Conservation (phyloP, 345 rosid species). For the Trapa incisa region DNA sequence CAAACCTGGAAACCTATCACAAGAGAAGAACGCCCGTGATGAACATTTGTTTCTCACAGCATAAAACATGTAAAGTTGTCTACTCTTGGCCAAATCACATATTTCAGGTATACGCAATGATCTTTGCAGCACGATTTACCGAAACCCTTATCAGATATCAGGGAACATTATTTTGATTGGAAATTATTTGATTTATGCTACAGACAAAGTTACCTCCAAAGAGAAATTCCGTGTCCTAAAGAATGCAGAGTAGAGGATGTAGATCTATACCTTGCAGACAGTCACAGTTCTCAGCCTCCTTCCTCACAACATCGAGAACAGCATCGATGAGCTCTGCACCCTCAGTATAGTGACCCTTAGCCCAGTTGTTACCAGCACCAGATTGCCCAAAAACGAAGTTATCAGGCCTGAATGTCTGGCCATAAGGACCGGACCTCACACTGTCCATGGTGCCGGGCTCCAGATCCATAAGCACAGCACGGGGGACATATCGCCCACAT, state of each 20-base stretch:
- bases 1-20: conserved; percentile 19
- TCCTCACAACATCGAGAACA: conserved; percentile 26
- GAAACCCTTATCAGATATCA: background rate
- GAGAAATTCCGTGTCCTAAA: background rate
- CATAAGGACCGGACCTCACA: conserved; percentile 19
- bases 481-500: conserved; percentile 19
- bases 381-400: conserved; percentile 24
- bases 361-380: conserved; percentile 25
- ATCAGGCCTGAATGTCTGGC: conserved; percentile 21
- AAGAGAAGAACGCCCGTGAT: background rate
- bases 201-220: background rate
- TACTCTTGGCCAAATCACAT: background rate
- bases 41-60: background rate
- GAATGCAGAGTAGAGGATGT: background rate
- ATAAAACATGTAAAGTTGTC: background rate
- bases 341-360: conserved; percentile 25
- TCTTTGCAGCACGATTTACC: too few species aligned
- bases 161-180: background rate
- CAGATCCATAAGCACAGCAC: conserved; percentile 2
- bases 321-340: conserved; percentile 26
- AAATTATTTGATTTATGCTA: background rate
- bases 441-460: conserved; percentile 18
- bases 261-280: conserved; percentile 19
- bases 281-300: conserved; percentile 28
- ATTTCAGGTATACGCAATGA: background rate